These are phyloP conservation scores for Picea engelmannii DNA, from an alignment of 83 land plant genomes.

Conservation along the genomic window DNA sequence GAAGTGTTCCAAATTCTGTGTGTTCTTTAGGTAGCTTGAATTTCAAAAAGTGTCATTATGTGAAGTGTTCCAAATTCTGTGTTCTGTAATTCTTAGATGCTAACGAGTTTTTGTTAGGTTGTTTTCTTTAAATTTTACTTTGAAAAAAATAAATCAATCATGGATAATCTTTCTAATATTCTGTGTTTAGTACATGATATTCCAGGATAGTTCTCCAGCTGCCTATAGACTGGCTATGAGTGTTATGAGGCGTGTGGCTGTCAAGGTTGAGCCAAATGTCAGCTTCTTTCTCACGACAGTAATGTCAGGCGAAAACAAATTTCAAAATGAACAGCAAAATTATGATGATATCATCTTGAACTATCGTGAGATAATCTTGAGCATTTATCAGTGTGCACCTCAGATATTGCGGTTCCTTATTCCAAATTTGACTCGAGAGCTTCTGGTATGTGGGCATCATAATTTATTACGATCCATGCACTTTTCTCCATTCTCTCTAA, in stretches of 20 bases:
- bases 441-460: conserved; percentile 62
- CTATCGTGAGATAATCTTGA: conserved; percentile 78
- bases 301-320: conserved; percentile 58
- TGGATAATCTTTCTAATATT: no score
- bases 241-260: conserved; percentile 68
- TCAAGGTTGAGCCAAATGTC: conserved; percentile 76
- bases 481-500: neutral
- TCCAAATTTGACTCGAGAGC: conserved; percentile 68
- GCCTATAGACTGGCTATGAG: conserved; percentile 82
- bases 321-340: conserved; percentile 24
- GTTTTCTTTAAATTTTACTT: no score
- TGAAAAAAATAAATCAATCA: no score
- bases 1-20: no score
- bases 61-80: no score
- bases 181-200: no score
- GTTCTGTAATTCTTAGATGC: no score
- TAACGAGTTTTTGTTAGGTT: no score
- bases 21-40: no score
- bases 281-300: conserved; percentile 72
- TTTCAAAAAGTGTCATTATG: no score
- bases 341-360: no score
- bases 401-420: conserved; percentile 64
- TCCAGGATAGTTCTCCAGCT: no score
- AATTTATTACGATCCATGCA: neutral
- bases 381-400: conserved; percentile 78